Conservation (phyloP, 169 alveolate species). For the Cryptosporidium meleagridis region DNA sequence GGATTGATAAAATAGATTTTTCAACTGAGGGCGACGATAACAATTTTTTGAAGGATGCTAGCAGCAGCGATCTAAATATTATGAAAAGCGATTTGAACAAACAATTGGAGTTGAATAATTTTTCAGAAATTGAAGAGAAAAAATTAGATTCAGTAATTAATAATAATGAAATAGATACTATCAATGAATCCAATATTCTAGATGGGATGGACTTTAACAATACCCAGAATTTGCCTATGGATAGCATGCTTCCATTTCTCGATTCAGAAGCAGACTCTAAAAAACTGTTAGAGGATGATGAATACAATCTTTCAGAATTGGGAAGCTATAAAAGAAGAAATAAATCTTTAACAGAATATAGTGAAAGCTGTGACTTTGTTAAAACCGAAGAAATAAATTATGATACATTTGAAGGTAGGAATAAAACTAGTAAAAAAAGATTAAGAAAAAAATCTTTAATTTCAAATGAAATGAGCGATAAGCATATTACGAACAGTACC, state of each 20-base stretch:
- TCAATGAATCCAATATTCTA: not conserved
- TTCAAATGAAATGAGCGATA: not conserved
- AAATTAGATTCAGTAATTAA: not conserved
- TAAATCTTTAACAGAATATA: not conserved
- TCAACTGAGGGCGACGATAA: not conserved
- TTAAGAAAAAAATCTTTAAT: constrained; percentile 6
- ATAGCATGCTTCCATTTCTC: not conserved
- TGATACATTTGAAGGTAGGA: not conserved
- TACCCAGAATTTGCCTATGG: not conserved
- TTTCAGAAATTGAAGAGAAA: not conserved
- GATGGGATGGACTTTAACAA: not conserved
- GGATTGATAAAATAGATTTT: not conserved
- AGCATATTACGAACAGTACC: not conserved
- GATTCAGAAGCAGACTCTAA: not conserved
- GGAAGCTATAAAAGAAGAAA: constrained; percentile 9
- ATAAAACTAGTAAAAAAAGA: constrained; percentile 11
- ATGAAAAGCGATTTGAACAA: not conserved
- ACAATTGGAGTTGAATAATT: not conserved
- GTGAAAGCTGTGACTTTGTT: not conserved
- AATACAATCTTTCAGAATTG: not conserved
- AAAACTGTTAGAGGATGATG: not conserved
- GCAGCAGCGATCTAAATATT: not conserved
- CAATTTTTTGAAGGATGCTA: not conserved
- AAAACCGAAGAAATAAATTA: not conserved
- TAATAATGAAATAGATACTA: not conserved